Evolutionary conservation across 179 eudicot species (phyloP).

Genomic region (Vitellaria paradoxa): DNA sequence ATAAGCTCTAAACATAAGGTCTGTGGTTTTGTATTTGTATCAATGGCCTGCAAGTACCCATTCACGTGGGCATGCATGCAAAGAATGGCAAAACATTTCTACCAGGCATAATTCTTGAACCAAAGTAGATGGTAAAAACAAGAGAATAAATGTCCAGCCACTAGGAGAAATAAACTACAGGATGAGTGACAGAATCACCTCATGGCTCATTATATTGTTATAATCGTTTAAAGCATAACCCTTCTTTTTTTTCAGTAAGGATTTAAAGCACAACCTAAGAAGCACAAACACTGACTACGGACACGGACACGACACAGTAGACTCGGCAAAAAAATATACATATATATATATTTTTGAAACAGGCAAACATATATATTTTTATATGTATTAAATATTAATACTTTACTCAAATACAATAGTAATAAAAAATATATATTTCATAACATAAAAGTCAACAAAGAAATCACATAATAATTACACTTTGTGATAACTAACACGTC

Average conservation of each 20-base stretch:
- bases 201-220: neutral
- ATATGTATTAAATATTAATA: no score
- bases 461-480: no score
- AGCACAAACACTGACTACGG: no score
- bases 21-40: neutral
- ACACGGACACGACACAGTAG: no score
- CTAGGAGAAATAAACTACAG: neutral
- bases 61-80: neutral
- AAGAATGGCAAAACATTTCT: neutral
- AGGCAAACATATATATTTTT: no score
- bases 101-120: neutral
- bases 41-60: neutral
- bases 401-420: no score
- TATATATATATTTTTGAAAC: no score
- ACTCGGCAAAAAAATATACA: no score
- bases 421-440: no score
- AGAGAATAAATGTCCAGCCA: neutral
- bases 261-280: neutral
- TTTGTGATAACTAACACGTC: no score
- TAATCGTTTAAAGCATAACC: neutral
- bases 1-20: neutral
- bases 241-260: no score
- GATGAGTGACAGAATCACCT: constrained; percentile 1
- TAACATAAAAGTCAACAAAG: no score
- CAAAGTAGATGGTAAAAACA: constrained; percentile 3